Percentiles rank a stretch among this genome's conserved stretches.
Conservation (phyloP, 192 early-diverging fungal genomes). For the Backusella luteola region DNA sequence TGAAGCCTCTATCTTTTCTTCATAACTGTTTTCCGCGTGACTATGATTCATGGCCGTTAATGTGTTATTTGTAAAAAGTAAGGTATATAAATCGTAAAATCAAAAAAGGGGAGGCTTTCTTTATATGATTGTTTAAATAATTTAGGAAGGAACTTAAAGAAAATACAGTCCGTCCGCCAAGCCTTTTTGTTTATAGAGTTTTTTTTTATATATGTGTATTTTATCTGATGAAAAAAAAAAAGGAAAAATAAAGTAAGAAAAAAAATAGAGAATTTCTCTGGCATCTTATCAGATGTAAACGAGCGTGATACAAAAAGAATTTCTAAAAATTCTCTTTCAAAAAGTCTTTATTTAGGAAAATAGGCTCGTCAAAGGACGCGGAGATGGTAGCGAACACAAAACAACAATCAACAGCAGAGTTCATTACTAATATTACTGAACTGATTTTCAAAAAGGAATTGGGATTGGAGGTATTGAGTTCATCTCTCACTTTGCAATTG, state of each 20-base stretch:
- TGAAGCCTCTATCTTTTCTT: background rate
- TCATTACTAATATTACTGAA: background rate
- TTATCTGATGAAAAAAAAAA: background rate
- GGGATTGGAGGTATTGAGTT: background rate
- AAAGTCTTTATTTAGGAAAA: background rate
- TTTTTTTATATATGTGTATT: background rate
- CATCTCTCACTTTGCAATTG: background rate
- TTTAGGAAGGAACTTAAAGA: background rate
- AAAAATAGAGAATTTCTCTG: background rate
- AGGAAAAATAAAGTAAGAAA: background rate
- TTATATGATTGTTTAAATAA: background rate
- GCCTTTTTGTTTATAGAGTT: background rate
- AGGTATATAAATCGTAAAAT: background rate
- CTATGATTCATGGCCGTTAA: background rate
- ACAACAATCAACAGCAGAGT: background rate
- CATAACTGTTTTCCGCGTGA: background rate
- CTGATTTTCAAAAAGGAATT: background rate
- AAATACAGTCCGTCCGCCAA: background rate
- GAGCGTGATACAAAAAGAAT: background rate
- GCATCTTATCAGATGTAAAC: constrained; percentile 5
- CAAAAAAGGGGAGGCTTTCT: background rate
- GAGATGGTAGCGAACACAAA: background rate
- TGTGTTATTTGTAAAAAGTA: background rate
- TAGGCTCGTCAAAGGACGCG: background rate
- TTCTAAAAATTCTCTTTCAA: background rate